Conservation (phyloP, 2,329 filamentous ascomycete species). For the Aspergillus sp. region DNA sequence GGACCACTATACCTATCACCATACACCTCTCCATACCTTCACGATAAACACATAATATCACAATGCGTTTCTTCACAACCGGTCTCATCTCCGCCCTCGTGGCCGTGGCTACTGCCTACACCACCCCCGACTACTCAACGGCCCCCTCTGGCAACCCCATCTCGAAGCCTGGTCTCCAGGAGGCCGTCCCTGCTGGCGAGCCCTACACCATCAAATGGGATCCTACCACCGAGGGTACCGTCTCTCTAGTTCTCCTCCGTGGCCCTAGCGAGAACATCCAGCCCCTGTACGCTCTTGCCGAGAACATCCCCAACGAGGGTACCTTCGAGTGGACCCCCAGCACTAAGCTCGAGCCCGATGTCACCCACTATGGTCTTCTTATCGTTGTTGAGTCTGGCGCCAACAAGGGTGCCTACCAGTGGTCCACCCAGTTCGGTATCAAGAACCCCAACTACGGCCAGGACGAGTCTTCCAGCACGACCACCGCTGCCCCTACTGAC, state of each 20-base stretch:
- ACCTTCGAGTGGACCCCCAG: conserved; percentile 56
- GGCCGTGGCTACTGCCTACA: conserved; percentile 40
- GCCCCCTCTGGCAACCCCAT: conserved; percentile 56
- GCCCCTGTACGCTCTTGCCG: conserved; percentile 52
- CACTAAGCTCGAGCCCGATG: conserved; percentile 48
- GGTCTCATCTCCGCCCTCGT: conserved; percentile 39
- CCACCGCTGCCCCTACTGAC: conserved; percentile 8
- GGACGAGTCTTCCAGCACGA: conserved; percentile 13
- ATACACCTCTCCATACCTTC: not conserved
- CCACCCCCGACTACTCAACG: conserved; percentile 36
- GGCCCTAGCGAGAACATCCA: conserved; percentile 58
- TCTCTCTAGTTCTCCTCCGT: conserved; percentile 61
- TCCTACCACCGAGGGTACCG: conserved; percentile 35
- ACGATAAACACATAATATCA: conserved; percentile 17
- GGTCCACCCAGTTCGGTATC: conserved; percentile 63
- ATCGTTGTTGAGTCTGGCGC: conserved; percentile 57
- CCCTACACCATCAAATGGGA: conserved; percentile 61
- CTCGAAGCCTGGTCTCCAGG: conserved; percentile 50
- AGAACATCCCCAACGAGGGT: conserved; percentile 58
- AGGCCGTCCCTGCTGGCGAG: conserved; percentile 57
- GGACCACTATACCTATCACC: not conserved
- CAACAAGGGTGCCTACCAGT: conserved; percentile 58
- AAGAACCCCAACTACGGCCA: conserved; percentile 24
- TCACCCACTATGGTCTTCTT: conserved; percentile 60
- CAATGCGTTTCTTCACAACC: conserved; percentile 42